phyloP scores from a whole-genome alignment of 2,329 filamentous ascomycete species.

The Pestalotiopsis sp. region DNA sequence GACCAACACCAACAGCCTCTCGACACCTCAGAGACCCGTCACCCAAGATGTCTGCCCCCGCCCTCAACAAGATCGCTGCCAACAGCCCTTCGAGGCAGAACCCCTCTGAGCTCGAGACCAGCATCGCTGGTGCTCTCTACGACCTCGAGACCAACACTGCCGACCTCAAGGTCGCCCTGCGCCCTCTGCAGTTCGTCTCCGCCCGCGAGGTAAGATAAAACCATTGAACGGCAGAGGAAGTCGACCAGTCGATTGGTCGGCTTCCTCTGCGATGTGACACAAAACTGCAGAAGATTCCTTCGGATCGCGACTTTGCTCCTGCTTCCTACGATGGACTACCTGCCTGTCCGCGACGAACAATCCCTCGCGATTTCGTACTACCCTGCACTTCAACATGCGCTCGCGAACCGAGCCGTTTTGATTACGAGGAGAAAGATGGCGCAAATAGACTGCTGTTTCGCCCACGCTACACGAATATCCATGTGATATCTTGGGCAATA shows the following conservation, averaged over 20 bases:
- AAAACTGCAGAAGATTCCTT: neutral
- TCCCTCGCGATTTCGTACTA: conserved; percentile 13
- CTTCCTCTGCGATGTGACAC: neutral
- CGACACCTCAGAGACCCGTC: conserved; percentile 24
- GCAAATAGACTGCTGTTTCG: neutral
- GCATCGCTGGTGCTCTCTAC: conserved; percentile 95
- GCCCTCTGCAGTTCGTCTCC: conserved; percentile 98
- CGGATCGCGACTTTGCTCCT: conserved; percentile 9
- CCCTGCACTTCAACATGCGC: conserved; percentile 12
- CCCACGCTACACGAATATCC: neutral
- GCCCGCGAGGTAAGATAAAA: conserved; percentile 91
- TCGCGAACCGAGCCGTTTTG: conserved; percentile 10
- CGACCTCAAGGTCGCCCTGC: conserved; percentile 94
- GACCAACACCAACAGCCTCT: neutral
- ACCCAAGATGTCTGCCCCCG: conserved; percentile 65
- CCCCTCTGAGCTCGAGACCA: conserved; percentile 96
- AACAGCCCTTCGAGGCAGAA: conserved; percentile 96
- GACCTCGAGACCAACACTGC: conserved; percentile 99
- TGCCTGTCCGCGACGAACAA: conserved; percentile 10
- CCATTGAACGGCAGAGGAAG: neutral
- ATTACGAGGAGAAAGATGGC: neutral
- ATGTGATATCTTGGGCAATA: neutral
- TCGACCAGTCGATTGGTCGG: neutral
- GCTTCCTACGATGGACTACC: conserved; percentile 10
- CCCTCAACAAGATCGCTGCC: conserved; percentile 96